phyloP scores from a whole-genome alignment of 345 rosid species.

The Populus simonii region DNA sequence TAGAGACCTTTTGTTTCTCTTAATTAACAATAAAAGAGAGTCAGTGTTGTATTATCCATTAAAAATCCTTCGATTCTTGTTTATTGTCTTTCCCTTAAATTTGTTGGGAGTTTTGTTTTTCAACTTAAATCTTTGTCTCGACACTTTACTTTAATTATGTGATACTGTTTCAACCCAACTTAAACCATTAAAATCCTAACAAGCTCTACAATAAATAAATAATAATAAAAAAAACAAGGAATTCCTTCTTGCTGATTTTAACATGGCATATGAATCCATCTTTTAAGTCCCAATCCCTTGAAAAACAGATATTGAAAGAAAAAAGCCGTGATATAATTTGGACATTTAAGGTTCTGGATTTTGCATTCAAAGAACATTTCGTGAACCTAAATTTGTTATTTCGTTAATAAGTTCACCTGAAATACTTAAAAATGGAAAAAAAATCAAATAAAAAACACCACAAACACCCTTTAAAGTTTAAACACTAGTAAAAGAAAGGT shows the following conservation, averaged over 20 bases:
- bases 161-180: not conserved
- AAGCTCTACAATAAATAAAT: not conserved
- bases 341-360: not conserved
- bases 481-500: not conserved
- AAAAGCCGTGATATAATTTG: not conserved
- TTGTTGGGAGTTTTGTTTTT: too few species aligned
- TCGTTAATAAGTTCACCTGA: not conserved
- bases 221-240: too few species aligned
- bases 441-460: too few species aligned
- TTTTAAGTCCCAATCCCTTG: not conserved
- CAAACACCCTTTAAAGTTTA: not conserved
- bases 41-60: too few species aligned
- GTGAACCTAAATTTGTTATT: too few species aligned
- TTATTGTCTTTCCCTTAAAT: too few species aligned
- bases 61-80: too few species aligned
- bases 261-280: not conserved
- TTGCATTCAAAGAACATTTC: not conserved
- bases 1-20: too few species aligned
- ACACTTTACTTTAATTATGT: not conserved
- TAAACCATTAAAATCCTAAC: not conserved
- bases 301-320: not conserved
- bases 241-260: not conserved
- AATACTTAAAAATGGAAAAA: too few species aligned
- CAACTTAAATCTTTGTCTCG: not conserved
- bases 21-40: too few species aligned